These are phyloP conservation scores for Mycena rebaudengoi DNA, from an alignment of 768 basidiomycete species.

Conservation along the genomic window DNA sequence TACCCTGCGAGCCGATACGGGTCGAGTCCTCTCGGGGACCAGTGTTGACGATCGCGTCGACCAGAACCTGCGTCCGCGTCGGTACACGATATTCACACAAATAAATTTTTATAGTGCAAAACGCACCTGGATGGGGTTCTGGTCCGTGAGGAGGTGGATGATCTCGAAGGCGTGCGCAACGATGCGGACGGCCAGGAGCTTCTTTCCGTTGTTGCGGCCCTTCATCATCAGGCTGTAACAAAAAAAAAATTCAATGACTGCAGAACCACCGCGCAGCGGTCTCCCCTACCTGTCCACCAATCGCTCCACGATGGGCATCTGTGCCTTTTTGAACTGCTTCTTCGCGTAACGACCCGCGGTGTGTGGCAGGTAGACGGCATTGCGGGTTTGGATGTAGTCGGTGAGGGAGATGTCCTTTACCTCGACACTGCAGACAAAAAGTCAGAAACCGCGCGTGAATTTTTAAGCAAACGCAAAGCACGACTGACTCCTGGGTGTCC, in stretches of 20 bases:
- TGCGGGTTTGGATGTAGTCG: conserved; percentile 99
- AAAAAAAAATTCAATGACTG: neutral
- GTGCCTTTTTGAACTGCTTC: conserved; percentile 99
- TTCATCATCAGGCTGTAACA: conserved; percentile 96
- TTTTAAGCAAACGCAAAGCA: too few relatives aligned
- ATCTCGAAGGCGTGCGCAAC: conserved; percentile 99
- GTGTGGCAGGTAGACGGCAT: conserved; percentile 97
- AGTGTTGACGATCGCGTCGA: conserved; percentile 99
- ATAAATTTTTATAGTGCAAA: neutral
- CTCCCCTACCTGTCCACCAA: conserved; percentile 87
- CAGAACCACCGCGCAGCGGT: conserved; percentile 33
- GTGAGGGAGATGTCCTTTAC: conserved; percentile 99
- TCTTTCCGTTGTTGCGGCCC: conserved; percentile 99
- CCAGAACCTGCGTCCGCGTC: conserved; percentile 69
- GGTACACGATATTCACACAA: neutral
- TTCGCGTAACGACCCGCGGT: conserved; percentile 99
- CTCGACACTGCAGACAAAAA: conserved; percentile 74
- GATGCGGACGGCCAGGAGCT: conserved; percentile 98
- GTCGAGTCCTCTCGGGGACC: conserved; percentile 99
- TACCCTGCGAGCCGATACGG: conserved; percentile 99
- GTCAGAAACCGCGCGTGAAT: neutral
- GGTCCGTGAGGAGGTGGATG: conserved; percentile 99
- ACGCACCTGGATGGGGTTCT: conserved; percentile 97
- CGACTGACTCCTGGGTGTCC: conserved; percentile 94
- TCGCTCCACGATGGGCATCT: conserved; percentile 99